Evolutionary conservation across 768 basidiomycete genomes (phyloP), one percentile per base, ranked within the genome.

Genomic region (Mycena epipterygia): DNA sequence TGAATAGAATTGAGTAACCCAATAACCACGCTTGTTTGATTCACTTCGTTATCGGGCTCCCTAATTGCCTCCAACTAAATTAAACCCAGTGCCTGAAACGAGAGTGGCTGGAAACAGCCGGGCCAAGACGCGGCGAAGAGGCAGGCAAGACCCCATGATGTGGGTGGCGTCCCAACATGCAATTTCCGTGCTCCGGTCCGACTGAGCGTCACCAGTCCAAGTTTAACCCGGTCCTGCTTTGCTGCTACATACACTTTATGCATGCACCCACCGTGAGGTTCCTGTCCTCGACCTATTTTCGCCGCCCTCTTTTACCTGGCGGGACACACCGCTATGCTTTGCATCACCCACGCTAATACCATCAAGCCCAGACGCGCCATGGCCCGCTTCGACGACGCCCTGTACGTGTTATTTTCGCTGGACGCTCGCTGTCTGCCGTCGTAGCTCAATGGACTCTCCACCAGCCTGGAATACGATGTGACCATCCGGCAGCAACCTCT

Each of bases 401-500:
- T 56, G 70, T 71, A 33, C 46, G 70, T 67, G 19, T 12, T 23
- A 37, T 39, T 25, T 19, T 42, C 37, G 33, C 7, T 16, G 19
- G 4, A 8, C 30, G 25, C 57, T 57, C 53, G 32, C 14, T 7
- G 11, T 11, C 33, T 12, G 19, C 17, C 14, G 12, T 51, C 11
- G n/a, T 16, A 17, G n/a, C 29, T 61, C 30, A 33, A 60, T 60
- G 25, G 12, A 37, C 33, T 1, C 37, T 27, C 39, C 30, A 51
- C 41, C 59, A 69, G 64, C 29, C 46, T 67, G 21, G 46, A 53
- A 35, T 71, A 74, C 67, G 60, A 68, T 19, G 53, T 74, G 13
- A 71, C 46, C 9, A 59, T 74, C 37, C 62, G 73, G 19, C 73
- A 74, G 41, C 73, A 74, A 35, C 73, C 73, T 8, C 46, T 61